A percentile compares a stretch with the other conserved stretches of the same genome.
These are phyloP conservation scores for Pyrenophora tritici-repentis DNA, from an alignment of 2,329 filamentous ascomycete genomes.

Conservation along the genomic window DNA sequence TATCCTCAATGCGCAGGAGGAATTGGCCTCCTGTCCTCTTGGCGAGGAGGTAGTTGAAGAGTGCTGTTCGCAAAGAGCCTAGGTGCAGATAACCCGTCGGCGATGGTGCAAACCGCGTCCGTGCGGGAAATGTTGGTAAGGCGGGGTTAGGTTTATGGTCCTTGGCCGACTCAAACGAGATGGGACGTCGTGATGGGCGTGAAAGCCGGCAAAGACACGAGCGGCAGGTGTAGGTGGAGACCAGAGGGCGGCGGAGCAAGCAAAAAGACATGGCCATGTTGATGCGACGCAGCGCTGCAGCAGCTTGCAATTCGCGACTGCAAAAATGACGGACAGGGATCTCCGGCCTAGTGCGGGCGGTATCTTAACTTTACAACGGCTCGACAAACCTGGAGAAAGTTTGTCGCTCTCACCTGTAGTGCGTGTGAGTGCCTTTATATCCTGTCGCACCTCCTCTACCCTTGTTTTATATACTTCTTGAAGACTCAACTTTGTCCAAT, in stretches of 20 bases:
- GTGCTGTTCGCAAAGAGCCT: conserved; percentile 85
- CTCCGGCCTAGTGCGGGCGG: conserved; percentile 9
- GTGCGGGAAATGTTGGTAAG: conserved; percentile 43
- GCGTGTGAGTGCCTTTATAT: background rate
- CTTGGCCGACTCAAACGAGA: conserved; percentile 20
- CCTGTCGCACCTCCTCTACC: conserved; percentile 1
- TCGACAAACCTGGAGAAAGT: conserved; percentile 9
- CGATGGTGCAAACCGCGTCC: conserved; percentile 92
- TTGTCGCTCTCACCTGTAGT: conserved; percentile 9
- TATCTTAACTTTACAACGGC: conserved; percentile 6
- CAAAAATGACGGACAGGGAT: conserved; percentile 13
- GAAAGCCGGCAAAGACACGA: conserved; percentile 35
- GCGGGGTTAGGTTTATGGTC: conserved; percentile 14
- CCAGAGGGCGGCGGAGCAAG: conserved; percentile 27
- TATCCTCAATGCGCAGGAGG: conserved; percentile 89
- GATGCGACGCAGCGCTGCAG: background rate
- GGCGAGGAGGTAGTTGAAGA: conserved; percentile 96
- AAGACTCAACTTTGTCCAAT: background rate
- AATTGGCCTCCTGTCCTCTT: conserved; percentile 88
- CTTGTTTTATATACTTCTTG: conserved; percentile 12
- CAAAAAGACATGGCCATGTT: conserved; percentile 29
- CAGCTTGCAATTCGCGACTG: conserved; percentile 4
- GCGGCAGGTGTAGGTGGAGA: conserved; percentile 33
- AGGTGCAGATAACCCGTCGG: conserved; percentile 93
- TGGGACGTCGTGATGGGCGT: conserved; percentile 18